Evolutionary conservation across 2,329 filamentous ascomycete genomes (phyloP).

Genomic region (Aureobasidium sp.): DNA sequence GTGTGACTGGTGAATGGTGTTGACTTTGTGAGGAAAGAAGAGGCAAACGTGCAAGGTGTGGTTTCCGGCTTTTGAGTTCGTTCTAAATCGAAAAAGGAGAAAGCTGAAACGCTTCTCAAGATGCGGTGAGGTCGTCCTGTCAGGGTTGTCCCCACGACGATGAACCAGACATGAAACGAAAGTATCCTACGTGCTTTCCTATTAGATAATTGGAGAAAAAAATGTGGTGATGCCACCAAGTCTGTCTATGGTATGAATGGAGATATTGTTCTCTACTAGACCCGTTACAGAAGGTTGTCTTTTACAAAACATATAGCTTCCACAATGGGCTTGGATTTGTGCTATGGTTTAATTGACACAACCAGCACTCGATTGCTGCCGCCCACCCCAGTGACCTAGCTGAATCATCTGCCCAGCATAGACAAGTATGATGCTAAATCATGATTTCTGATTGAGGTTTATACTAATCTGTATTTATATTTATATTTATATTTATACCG

Average conservation of each 20-base stretch:
- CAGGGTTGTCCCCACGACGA: not conserved
- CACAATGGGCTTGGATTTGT: slow-evolving; percentile 87
- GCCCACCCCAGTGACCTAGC: slow-evolving; percentile 67
- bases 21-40: not conserved
- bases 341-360: slow-evolving; percentile 84
- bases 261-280: slow-evolving; percentile 80
- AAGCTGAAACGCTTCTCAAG: not conserved
- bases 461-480: too few species aligned
- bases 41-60: not conserved
- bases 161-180: not conserved
- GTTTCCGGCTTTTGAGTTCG: not conserved
- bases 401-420: slow-evolving; percentile 64
- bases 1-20: not conserved
- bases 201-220: too few species aligned
- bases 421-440: not conserved
- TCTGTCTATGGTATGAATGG: slow-evolving; percentile 74
- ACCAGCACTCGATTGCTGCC: slow-evolving; percentile 71
- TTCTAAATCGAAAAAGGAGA: not conserved
- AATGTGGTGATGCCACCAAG: slow-evolving; percentile 62
- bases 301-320: slow-evolving; percentile 70
- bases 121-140: not conserved
- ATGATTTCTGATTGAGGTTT: too few species aligned
- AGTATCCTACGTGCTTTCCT: not conserved
- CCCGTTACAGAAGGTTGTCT: slow-evolving; percentile 86
- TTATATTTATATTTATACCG: too few species aligned